Evolutionary conservation across 2,329 filamentous ascomycete genomes (phyloP), one percentile per base, ranked within the genome.

Genomic region (Botrytis squamosa): DNA sequence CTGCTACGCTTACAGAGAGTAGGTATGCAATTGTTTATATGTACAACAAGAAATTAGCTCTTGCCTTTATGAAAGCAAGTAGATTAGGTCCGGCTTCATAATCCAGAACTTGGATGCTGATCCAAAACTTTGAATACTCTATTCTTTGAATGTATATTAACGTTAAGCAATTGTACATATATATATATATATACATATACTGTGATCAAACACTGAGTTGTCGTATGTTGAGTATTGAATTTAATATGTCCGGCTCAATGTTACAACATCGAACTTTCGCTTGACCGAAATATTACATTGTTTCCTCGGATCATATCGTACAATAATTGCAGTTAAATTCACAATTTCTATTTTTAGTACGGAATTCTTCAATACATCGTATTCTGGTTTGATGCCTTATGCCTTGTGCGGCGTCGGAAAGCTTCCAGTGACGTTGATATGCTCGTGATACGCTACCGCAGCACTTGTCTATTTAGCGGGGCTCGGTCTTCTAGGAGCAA

Each of bases 11-110:
- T 76, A 67, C 49, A 29, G 36, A 72, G 33, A 49, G 66, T 75
- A 74, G 62, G 73, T 55, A 74, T 69, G 68, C 73, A 73, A 73
- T 70, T 78, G 75, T 79, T 76, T 76, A 79, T 79, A 79, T 80
- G 78, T 80, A 80, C 74, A 77, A 71, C 46, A 72, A 69, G 55
- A 73, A 59, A 60, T 71, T 78, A 79, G 73, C 76, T 77, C 75
- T 76, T 74, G 74, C 74, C 75, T 74, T 59, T 29, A n/a, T 63
- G 36, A 68, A 73, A 59, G 73, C 73, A 74, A 64, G 75, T 74
- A 69, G 75, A 76, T 78, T 75, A 76, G 78, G 73, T 74, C 57
- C 64, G 70, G 75, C 75, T 66, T 74, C 74, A 71, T 74, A 73
- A 65, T 52, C 40, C 57, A 65, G 52, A 38, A 55, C 49, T 68